These are phyloP conservation scores for Kodamaea suecica DNA, from an alignment of 1,139 yeast genomes.

Conservation along the genomic window DNA sequence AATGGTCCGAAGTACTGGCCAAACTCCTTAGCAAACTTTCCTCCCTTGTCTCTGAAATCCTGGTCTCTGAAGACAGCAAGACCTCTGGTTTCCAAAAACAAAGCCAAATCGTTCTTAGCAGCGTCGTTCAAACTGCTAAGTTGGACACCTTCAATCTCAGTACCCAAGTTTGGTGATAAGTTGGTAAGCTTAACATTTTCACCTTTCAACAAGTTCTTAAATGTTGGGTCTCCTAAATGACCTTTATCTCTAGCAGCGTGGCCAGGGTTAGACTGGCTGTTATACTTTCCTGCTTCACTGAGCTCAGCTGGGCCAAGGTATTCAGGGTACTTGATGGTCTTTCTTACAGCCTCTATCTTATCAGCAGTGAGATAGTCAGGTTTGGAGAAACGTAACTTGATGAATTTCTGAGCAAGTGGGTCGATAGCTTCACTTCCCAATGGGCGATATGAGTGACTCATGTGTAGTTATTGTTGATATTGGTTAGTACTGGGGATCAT, in stretches of 20 bases:
- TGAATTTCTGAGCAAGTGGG: slow-evolving; percentile 10
- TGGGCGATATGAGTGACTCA: slow-evolving; percentile 10
- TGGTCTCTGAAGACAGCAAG: slow-evolving; percentile 31
- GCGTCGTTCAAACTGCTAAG: slow-evolving; percentile 29
- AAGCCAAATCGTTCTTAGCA: slow-evolving; percentile 33
- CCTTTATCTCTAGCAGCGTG: slow-evolving; percentile 27
- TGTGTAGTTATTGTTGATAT: neutral
- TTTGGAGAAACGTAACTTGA: slow-evolving; percentile 6
- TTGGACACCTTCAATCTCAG: slow-evolving; percentile 31
- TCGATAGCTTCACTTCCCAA: slow-evolving; percentile 13
- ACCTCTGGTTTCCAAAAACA: slow-evolving; percentile 31
- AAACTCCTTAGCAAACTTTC: slow-evolving; percentile 26
- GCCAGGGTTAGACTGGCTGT: slow-evolving; percentile 19
- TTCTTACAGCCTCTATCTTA: slow-evolving; percentile 13
- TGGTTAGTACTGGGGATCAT: no score
- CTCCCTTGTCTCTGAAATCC: slow-evolving; percentile 32
- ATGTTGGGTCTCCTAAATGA: slow-evolving; percentile 27
- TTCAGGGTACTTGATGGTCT: slow-evolving; percentile 23
- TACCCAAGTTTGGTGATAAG: slow-evolving; percentile 34
- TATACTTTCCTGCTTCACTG: slow-evolving; percentile 20
- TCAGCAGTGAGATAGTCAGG: slow-evolving; percentile 7
- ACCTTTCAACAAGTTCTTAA: slow-evolving; percentile 25
- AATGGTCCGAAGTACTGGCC: slow-evolving; percentile 32
- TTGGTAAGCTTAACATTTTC: slow-evolving; percentile 15
- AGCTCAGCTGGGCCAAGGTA: slow-evolving; percentile 18